Evolutionary conservation across 176 grass and related monocot genomes (phyloP).

Genomic region (Stipa capillata): DNA sequence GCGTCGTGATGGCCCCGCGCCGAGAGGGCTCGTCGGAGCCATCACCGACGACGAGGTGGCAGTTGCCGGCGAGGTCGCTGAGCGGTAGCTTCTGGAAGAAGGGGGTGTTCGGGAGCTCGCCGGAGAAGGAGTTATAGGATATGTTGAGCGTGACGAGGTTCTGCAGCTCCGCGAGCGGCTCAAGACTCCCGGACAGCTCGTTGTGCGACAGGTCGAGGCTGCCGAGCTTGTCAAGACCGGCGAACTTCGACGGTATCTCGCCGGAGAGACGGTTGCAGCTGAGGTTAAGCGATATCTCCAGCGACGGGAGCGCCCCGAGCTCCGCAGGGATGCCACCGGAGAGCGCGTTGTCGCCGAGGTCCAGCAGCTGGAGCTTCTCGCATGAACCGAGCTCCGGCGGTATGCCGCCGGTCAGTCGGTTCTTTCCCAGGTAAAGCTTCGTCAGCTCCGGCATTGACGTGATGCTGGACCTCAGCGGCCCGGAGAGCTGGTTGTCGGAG

Average conservation of each 20-base stretch:
- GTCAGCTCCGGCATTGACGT: conserved; percentile 58
- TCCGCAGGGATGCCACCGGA: conserved; percentile 54
- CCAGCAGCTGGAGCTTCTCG: conserved; percentile 74
- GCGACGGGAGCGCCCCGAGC: conserved; percentile 45
- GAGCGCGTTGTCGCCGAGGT: conserved; percentile 72
- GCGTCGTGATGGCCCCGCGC: conserved; percentile 23
- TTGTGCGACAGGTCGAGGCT: conserved; percentile 85
- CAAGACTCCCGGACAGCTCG: conserved; percentile 50
- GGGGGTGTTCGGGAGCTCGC: conserved; percentile 70
- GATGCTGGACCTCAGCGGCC: conserved; percentile 37
- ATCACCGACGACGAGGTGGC: conserved; percentile 41
- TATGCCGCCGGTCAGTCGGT: conserved; percentile 50
- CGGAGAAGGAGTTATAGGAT: conserved; percentile 85
- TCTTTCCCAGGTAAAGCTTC: conserved; percentile 64
- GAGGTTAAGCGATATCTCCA: conserved; percentile 91
- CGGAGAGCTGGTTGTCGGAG: conserved; percentile 70
- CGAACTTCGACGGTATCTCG: conserved; percentile 55
- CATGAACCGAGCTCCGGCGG: conserved; percentile 63
- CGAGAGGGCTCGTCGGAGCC: conserved; percentile 21
- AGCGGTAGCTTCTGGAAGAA: conserved; percentile 89
- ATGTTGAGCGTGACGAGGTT: conserved; percentile 85
- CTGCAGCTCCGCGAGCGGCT: conserved; percentile 51
- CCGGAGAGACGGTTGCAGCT: conserved; percentile 72
- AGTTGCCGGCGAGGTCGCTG: conserved; percentile 76
- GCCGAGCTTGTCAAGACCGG: conserved; percentile 69